Evolutionary conservation across 257 asterid species (phyloP), one percentile per base, ranked within the genome.

Genomic region (Handroanthus guayacan): DNA sequence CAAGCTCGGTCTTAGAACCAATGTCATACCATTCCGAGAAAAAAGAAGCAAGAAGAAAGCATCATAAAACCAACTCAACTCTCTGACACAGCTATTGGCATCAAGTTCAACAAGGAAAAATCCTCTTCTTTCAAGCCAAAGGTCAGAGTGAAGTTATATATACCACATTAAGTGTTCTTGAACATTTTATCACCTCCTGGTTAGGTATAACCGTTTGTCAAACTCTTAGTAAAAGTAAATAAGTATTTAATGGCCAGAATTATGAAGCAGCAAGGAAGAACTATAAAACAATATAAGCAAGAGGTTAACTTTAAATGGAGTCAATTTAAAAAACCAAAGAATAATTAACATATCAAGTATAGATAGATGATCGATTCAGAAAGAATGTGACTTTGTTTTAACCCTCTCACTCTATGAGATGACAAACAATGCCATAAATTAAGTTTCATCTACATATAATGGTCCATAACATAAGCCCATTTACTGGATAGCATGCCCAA

Each of bases 401-500:
- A 31, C 45, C 54, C 2, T 34, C 12, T 20, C 69, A 10, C 14
- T 64, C 37, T 38, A 20, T 10, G 48, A 63, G 76, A 20, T 37
- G 69, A 64, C 47, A 65, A 20, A 67, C 60, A 62, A 74, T 57
- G 17, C 65, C 44, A 16, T 62, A 71, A 16, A 25, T 55, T 76
- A 70, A 69, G 37, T 50, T 36, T 43, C 52, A 74, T n/a, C 39
- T n/a, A 67, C 7, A 8, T 63, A 64, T 34, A 54, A 69, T 16
- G 50, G 64, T 75, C 52, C 61, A 77, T 13, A 64, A 16, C 63
- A 41, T 55, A 41, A n/a, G 65, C 36, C n/a, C 63, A 48, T 45
- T 39, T 70, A 67, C 65, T 41, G 48, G 48, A 62, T 14, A 43
- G 55, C 76, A 88, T 13, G 38, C 41, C 31, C 48, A 45, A 54